Evolutionary conservation across 2,329 filamentous ascomycete species (phyloP), one percentile per base, ranked within the genome.

Genomic region (Fusarium sp.): DNA sequence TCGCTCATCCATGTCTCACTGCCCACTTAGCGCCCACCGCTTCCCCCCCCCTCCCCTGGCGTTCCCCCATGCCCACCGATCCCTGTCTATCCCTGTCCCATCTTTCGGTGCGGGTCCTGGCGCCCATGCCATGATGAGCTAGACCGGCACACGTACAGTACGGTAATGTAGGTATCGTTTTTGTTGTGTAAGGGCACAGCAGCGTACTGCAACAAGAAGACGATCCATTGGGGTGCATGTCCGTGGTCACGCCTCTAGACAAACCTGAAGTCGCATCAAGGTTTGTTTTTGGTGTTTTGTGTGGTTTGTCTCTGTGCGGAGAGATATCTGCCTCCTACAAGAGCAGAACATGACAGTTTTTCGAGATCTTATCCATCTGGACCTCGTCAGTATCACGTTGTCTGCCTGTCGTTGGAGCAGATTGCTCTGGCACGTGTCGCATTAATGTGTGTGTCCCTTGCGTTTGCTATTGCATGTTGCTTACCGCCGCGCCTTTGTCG

Each of bases 1-100:
- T 73, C 61, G 67, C 63, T 57, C 66, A 73, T 65, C 71, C 69
- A 71, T 72, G 71, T 73, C 71, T 73, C 67, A 72, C 69, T 70
- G 52, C 38, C 65, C 66, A 69, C 71, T 71, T 74, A 74, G 71
- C 65, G 71, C 55, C 71, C 65, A 73, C 67, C 57, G 62, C 65
- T 62, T 63, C n/a, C n/a, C 38, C 31, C 51, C 52, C 45, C 60
- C 17, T 52, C 65, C 67, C 59, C 63, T 59, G 60, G 53, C 46
- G 33, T 28, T 45, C 50, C 55, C 63, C 63, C 69, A 70, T 67
- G 57, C 47, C 51, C 46, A 65, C 57, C 62, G 51, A 72, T 66
- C 69, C 71, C 66, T 70, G 62, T 63, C 45, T 22, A 67, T 62
- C 61, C 60, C 53, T 67, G 69, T 61, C 52, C 33, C 17, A 58